Evolutionary conservation across 495 filamentous ascomycete genomes (phyloP), one percentile per base, ranked within the genome.

Genomic region (Hypoxylon rickii): DNA sequence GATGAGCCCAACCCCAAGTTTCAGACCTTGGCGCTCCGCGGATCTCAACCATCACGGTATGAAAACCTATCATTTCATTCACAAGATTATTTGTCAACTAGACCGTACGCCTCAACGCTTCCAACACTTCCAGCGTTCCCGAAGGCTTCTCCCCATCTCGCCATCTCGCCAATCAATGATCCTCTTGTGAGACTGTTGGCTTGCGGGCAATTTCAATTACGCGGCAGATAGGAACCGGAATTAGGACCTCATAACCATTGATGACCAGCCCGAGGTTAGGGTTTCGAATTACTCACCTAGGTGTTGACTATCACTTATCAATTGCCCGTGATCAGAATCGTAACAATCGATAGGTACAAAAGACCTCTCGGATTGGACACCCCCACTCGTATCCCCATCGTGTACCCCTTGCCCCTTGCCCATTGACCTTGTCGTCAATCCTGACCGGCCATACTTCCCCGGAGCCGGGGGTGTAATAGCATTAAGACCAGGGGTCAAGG

Each of bases 361-460:
- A 29, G 24, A 4, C 24, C 24, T 10, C 24, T 4, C 24, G 4
- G 4, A 29, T 29, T 29, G 4, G 10, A 10, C 13, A 15, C 31
- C 46, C 44, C 21, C 41, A 19, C 33, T 20, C 3, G 15, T 18
- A 15, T 34, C 43, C 44, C 44, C 59, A 63, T 53, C n/a, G n/a
- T 40, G 34, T 6, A 24, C 18, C 33, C 48, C 59, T 44, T 43
- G 17, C 24, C 16, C 29, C 38, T 26, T 3, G 5, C 33, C 38
- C 59, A 32, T 54, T 53, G 34, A 58, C 59, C 59, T 58, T 31
- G 59, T 48, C 40, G 59, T 44, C 37, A 63, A 63, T 63, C 59
- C 39, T 44, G 10, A 43, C 48, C 59, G 59, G 59, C 19, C 59
- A 54, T 44, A 44, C 53, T 57, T 63, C 59, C 59, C 59, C 59